These are phyloP conservation scores for Rhynchosporium secalis DNA, from an alignment of 2,329 filamentous ascomycete genomes.

Conservation along the genomic window DNA sequence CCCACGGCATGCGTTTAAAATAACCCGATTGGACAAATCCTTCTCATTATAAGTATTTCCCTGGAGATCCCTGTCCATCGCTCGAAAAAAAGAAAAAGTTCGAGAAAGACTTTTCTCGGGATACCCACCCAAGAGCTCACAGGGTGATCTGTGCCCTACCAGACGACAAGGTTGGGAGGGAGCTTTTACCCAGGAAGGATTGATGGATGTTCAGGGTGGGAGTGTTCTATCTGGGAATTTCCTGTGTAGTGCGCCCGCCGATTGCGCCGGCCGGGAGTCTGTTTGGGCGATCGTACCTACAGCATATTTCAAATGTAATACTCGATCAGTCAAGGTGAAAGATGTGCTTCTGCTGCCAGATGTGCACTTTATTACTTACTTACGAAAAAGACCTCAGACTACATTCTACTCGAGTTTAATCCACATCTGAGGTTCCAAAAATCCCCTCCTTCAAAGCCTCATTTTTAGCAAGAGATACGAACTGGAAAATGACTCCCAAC, in stretches of 20 bases:
- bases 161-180: slow-evolving; percentile 4
- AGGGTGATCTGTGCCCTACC: slow-evolving; percentile 5
- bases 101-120: slow-evolving; percentile 3
- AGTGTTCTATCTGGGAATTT: background rate
- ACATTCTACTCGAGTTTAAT: too few species aligned
- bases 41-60: too few species aligned
- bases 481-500: too few species aligned
- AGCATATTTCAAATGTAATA: background rate
- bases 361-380: too few species aligned
- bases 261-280: background rate
- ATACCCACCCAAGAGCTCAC: background rate
- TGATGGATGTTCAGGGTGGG: background rate
- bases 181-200: background rate
- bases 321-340: background rate
- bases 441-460: too few species aligned
- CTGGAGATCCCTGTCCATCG: background rate
- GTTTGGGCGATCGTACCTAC: background rate
- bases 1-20: background rate
- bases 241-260: background rate
- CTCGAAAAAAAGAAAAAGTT: background rate
- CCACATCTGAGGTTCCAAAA: too few species aligned
- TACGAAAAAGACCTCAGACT: too few species aligned
- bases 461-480: too few species aligned
- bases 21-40: background rate
- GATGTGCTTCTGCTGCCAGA: too few species aligned